Percentiles rank a stretch among this genome's conserved stretches.
Evolutionary conservation across 495 filamentous ascomycete genomes (phyloP).

Genomic region (Mytilinidion resinicola): DNA sequence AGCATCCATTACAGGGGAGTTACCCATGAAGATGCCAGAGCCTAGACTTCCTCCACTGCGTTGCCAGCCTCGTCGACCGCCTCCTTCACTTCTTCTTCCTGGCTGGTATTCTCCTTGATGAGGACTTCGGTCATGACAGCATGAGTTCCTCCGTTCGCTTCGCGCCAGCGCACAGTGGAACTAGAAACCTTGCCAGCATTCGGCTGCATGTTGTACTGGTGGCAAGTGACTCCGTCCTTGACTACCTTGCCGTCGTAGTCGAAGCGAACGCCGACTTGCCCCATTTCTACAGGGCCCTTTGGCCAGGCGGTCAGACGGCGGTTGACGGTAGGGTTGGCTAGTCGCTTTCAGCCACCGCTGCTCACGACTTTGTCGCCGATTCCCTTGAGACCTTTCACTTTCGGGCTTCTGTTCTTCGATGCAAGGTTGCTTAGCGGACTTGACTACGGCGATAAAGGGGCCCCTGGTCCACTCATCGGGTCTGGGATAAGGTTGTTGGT

Average conservation of each 20-base stretch:
- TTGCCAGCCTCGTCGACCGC: no score
- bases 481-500: no score
- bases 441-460: no score
- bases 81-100: no score
- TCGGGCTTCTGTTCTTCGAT: no score
- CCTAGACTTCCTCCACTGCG: no score
- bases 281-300: not conserved
- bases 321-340: not conserved
- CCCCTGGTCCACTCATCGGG: no score
- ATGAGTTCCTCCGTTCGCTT: conserved; percentile 6
- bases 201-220: conserved; percentile 1
- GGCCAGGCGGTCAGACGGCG: conserved; percentile 1
- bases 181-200: conserved; percentile 2
- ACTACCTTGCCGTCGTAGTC: not conserved
- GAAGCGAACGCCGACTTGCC: not conserved
- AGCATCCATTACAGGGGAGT: no score
- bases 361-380: not conserved
- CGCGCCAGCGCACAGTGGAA: not conserved
- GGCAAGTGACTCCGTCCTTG: not conserved
- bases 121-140: not conserved
- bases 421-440: no score
- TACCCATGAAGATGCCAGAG: no score
- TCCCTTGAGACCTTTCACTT: not conserved
- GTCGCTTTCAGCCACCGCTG: no score
- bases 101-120: not conserved